phyloP scores from a whole-genome alignment of 257 asterid genomes.

The Mitragyna speciosa region DNA sequence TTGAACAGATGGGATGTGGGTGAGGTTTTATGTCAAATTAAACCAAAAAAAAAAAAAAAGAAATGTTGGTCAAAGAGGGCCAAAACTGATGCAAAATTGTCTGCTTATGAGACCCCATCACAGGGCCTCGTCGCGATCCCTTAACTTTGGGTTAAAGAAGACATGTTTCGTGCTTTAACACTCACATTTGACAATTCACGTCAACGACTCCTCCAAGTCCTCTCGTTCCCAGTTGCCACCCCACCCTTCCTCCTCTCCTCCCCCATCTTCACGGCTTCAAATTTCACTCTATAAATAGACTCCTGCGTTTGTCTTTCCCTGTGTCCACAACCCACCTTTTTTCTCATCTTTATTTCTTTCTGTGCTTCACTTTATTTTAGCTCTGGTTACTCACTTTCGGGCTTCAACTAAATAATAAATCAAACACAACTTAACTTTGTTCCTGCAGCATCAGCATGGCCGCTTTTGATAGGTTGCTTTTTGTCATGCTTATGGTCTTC shows the following conservation, averaged over 20 bases:
- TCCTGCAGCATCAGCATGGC: constrained; percentile 19
- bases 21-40: not conserved
- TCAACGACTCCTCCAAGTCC: not conserved
- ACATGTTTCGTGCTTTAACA: constrained; percentile 4
- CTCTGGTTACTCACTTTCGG: constrained; percentile 3
- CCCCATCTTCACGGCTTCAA: not conserved
- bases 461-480: not conserved
- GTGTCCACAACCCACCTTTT: not conserved
- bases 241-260: not conserved
- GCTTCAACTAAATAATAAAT: not conserved
- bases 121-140: not conserved
- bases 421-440: not conserved
- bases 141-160: constrained; percentile 15
- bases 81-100: not conserved
- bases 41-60: not conserved
- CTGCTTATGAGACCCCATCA: not conserved
- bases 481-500: constrained; percentile 12
- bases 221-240: not conserved
- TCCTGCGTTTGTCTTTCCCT: not conserved
- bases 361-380: not conserved
- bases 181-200: not conserved
- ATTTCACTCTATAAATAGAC: constrained; percentile 26
- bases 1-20: not conserved
- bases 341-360: not conserved
- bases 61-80: not conserved